A percentile compares a stretch with the other conserved stretches of the same genome.
These are phyloP conservation scores for Lathyrus sativus DNA, from an alignment of 306 rosid genomes.

Conservation along the genomic window DNA sequence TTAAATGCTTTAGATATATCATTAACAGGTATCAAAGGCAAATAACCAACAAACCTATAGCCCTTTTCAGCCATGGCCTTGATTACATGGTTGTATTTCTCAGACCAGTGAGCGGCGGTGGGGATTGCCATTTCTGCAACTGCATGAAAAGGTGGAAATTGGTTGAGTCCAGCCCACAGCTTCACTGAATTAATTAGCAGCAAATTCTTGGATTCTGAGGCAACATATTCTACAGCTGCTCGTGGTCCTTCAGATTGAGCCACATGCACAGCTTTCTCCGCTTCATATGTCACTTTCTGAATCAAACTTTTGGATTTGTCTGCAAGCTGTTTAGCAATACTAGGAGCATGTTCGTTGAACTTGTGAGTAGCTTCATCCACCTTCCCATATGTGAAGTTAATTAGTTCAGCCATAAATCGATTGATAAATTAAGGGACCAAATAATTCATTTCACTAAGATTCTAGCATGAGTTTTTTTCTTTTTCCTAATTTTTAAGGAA, in stretches of 20 bases:
- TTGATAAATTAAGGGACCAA: neutral
- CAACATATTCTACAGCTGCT: slow-evolving; percentile 57
- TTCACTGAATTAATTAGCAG: slow-evolving; percentile 50
- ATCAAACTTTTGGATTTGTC: slow-evolving; percentile 40
- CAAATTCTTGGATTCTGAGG: slow-evolving; percentile 57
- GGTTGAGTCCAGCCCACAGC: slow-evolving; percentile 55
- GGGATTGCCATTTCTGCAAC: slow-evolving; percentile 59
- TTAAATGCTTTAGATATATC: slow-evolving; percentile 54
- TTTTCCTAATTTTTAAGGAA: neutral
- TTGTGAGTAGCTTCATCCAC: slow-evolving; percentile 57
- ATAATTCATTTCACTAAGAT: neutral
- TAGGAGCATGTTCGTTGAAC: slow-evolving; percentile 68
- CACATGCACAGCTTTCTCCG: slow-evolving; percentile 46
- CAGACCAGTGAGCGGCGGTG: slow-evolving; percentile 48
- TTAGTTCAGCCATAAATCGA: neutral
- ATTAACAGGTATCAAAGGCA: slow-evolving; percentile 72
- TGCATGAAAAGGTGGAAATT: slow-evolving; percentile 50
- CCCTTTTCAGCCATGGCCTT: slow-evolving; percentile 56
- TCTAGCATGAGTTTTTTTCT: neutral
- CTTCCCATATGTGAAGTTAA: slow-evolving; percentile 39
- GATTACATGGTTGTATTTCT: slow-evolving; percentile 62
- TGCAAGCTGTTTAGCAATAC: slow-evolving; percentile 53
- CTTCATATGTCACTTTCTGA: slow-evolving; percentile 41
- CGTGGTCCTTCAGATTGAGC: slow-evolving; percentile 64
- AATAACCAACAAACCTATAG: slow-evolving; percentile 50